Percentiles rank a stretch among this genome's conserved stretches.
Evolutionary conservation across 345 rosid genomes (phyloP).

Genomic region (Gossypium thurberi): DNA sequence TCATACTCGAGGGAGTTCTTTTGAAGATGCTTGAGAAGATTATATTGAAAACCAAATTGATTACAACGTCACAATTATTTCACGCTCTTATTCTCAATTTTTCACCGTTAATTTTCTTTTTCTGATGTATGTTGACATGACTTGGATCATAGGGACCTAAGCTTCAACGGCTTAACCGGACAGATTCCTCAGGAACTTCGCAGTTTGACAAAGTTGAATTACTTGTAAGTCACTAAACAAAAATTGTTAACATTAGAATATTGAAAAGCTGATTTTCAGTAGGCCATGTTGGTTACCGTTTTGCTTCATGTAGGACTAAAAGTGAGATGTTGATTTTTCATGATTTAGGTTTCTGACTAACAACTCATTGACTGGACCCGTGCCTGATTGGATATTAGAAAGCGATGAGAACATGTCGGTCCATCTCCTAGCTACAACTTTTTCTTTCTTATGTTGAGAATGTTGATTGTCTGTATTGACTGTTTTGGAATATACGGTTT

Average conservation of each 20-base stretch:
- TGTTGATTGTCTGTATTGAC: neutral
- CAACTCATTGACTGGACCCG: constrained; percentile 62
- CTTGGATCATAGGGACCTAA: constrained; percentile 53
- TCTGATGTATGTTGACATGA: neutral
- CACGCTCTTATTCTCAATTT: neutral
- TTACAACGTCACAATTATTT: neutral
- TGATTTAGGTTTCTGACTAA: constrained; percentile 58
- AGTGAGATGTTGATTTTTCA: neutral
- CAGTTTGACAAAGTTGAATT: neutral
- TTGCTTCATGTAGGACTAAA: neutral
- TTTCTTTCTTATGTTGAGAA: neutral
- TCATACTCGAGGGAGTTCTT: neutral
- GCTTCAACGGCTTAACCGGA: constrained; percentile 68
- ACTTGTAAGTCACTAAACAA: constrained; percentile 39
- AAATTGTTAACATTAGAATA: neutral
- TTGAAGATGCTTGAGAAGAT: neutral
- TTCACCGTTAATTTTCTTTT: neutral
- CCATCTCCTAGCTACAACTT: neutral
- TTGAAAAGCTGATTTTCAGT: neutral
- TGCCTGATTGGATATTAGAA: constrained; percentile 42
- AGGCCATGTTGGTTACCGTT: neutral
- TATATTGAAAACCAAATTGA: neutral
- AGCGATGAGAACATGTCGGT: constrained; percentile 38
- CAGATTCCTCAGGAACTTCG: constrained; percentile 32
- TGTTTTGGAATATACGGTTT: neutral